Percentiles rank a stretch among this genome's conserved stretches.
phyloP scores from a whole-genome alignment of 1,284 basidiomycete species.

The Sphagnurus paluster region DNA sequence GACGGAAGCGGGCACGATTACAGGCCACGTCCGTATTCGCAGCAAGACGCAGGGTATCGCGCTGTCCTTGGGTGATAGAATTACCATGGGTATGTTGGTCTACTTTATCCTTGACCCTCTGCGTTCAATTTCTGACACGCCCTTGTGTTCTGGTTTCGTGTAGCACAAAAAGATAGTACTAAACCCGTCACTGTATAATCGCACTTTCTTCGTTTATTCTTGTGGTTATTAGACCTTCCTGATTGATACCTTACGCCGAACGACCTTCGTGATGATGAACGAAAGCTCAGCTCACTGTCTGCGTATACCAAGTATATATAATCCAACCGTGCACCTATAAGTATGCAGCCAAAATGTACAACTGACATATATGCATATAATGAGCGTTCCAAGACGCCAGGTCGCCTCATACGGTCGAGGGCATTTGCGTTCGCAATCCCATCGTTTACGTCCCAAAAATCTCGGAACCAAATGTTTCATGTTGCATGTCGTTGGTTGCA shows the following conservation, averaged over 20 bases:
- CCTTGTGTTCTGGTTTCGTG: conserved; percentile 2
- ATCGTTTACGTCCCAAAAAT: too few species aligned
- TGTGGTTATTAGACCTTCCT: conserved; percentile 7
- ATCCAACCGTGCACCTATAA: too few species aligned
- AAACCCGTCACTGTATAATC: conserved; percentile 46
- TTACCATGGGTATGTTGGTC: conserved; percentile 73
- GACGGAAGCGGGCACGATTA: conserved; percentile 78
- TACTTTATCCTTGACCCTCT: not conserved
- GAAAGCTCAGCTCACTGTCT: not conserved
- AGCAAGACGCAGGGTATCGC: conserved; percentile 97
- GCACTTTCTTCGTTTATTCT: conserved; percentile 5
- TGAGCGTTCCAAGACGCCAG: too few species aligned
- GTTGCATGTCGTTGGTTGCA: not conserved
- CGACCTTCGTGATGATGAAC: not conserved
- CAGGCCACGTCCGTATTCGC: conserved; percentile 90
- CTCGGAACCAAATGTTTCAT: not conserved
- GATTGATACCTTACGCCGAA: conserved; percentile 3
- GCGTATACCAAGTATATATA: too few species aligned
- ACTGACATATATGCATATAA: too few species aligned
- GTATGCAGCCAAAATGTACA: too few species aligned
- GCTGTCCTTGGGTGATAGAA: conserved; percentile 88
- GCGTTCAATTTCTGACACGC: too few species aligned
- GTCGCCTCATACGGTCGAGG: too few species aligned
- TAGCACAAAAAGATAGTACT: conserved; percentile 68
- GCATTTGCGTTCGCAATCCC: too few species aligned